These are phyloP conservation scores for Cyberlindnera maritima DNA, from an alignment of 805 yeast genomes.

Conservation along the genomic window DNA sequence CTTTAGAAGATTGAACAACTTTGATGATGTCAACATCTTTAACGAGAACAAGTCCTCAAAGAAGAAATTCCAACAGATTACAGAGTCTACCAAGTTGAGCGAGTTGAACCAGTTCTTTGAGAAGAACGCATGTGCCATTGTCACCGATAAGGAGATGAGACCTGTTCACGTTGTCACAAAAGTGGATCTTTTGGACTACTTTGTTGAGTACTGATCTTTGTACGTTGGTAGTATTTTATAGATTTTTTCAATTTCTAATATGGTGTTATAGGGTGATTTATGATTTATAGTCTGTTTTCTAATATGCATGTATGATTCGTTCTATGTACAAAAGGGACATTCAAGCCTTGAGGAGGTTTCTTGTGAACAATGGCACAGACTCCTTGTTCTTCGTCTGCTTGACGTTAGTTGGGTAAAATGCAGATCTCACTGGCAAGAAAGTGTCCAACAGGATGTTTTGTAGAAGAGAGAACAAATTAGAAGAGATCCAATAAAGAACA, in stretches of 20 bases:
- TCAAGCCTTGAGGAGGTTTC: conserved; percentile 3
- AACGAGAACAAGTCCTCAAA: conserved; percentile 60
- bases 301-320: not conserved
- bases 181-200: conserved; percentile 69
- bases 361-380: conserved; percentile 8
- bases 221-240: too few relatives aligned
- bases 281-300: not conserved
- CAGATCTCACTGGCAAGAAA: conserved; percentile 24
- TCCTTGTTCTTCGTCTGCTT: conserved; percentile 6
- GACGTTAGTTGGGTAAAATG: not conserved
- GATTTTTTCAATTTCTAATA: too few relatives aligned
- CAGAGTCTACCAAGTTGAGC: conserved; percentile 59
- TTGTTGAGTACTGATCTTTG: conserved; percentile 20
- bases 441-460: conserved; percentile 73
- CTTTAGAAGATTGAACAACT: conserved; percentile 67
- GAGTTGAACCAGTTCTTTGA: conserved; percentile 79
- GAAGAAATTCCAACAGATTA: conserved; percentile 65
- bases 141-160: conserved; percentile 65
- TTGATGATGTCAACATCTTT: conserved; percentile 55
- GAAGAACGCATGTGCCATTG: conserved; percentile 79
- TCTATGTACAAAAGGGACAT: too few relatives aligned
- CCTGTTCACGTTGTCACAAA: conserved; percentile 86
- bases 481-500: conserved; percentile 86
- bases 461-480: conserved; percentile 69
- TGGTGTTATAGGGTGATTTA: too few relatives aligned